Percentiles rank a stretch among this genome's conserved stretches.
These are phyloP conservation scores for Phycomyces blakesleeanus DNA, from an alignment of 192 early-diverging fungal species.

Conservation along the genomic window DNA sequence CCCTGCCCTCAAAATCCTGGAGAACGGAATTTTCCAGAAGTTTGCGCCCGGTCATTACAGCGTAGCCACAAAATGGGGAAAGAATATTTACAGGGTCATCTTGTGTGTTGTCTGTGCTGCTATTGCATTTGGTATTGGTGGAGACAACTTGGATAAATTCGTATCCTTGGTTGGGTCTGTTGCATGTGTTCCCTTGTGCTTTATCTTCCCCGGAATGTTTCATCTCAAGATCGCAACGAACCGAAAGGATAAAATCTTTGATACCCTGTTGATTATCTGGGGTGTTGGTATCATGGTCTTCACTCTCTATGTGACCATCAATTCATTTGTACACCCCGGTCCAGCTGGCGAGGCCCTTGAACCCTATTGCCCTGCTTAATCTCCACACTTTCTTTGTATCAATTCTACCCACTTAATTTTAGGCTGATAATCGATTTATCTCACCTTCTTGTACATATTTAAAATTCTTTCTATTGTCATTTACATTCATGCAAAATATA, in stretches of 20 bases:
- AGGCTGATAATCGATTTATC: no score
- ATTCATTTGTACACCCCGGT: slow-evolving; percentile 35
- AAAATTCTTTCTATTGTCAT: no score
- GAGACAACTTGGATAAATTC: slow-evolving; percentile 77
- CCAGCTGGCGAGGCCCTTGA: slow-evolving; percentile 6
- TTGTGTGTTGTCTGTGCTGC: slow-evolving; percentile 60
- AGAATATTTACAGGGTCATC: slow-evolving; percentile 65
- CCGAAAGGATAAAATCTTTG: slow-evolving; percentile 40
- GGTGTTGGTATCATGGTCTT: slow-evolving; percentile 69
- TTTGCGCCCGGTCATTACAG: slow-evolving; percentile 41
- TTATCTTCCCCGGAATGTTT: slow-evolving; percentile 85
- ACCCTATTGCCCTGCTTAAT: slow-evolving; percentile 18
- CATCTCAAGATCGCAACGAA: slow-evolving; percentile 59
- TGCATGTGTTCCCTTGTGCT: slow-evolving; percentile 66
- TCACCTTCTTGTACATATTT: no score
- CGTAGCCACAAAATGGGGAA: slow-evolving; percentile 60
- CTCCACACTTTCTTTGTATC: no score
- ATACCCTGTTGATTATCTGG: slow-evolving; percentile 59
- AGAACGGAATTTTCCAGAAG: slow-evolving; percentile 68
- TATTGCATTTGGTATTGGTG: slow-evolving; percentile 64
- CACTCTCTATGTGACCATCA: slow-evolving; percentile 75
- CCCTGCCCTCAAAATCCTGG: slow-evolving; percentile 81
- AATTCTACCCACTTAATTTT: no score
- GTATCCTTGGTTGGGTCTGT: slow-evolving; percentile 82
- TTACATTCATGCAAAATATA: no score